Conservation (phyloP, 2,329 filamentous ascomycete species). For the Fusarium sacchari region DNA sequence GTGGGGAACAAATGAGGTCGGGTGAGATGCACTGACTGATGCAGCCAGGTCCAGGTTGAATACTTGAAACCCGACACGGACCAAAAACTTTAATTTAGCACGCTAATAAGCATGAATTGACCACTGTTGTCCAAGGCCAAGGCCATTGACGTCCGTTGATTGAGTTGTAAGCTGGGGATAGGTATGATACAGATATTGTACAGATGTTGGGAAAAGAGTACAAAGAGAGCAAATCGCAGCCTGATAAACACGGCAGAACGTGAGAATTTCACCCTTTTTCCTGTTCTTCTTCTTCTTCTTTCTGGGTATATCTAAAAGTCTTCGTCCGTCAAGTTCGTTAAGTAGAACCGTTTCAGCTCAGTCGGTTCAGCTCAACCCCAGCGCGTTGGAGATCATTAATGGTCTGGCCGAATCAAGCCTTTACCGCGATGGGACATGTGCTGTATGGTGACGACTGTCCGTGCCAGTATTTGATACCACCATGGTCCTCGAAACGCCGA, state of each 20-base stretch:
- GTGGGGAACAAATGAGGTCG: background rate
- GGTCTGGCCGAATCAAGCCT: too few species aligned
- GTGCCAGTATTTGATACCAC: too few species aligned
- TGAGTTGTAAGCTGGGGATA: background rate
- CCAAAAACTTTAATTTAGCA: background rate
- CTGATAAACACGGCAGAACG: background rate
- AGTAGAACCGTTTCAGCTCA: background rate
- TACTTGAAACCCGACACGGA: background rate
- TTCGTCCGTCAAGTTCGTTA: background rate
- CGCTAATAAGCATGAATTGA: background rate
- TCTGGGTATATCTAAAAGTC: background rate
- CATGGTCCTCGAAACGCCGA: too few species aligned
- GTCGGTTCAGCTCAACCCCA: background rate
- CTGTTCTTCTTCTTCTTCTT: background rate
- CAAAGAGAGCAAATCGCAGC: background rate
- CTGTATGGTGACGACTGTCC: too few species aligned
- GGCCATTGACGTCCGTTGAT: background rate
- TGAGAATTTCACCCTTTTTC: background rate
- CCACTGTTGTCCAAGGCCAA: background rate
- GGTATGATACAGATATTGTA: slow-evolving; percentile 16
- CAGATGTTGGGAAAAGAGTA: background rate
- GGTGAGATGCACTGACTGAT: too few species aligned
- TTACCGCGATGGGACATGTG: too few species aligned
- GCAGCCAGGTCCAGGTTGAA: background rate
- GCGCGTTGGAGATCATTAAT: too few species aligned